These are phyloP conservation scores for Moesziomyces sp. DNA, from an alignment of 1,284 basidiomycete genomes.

Conservation along the genomic window DNA sequence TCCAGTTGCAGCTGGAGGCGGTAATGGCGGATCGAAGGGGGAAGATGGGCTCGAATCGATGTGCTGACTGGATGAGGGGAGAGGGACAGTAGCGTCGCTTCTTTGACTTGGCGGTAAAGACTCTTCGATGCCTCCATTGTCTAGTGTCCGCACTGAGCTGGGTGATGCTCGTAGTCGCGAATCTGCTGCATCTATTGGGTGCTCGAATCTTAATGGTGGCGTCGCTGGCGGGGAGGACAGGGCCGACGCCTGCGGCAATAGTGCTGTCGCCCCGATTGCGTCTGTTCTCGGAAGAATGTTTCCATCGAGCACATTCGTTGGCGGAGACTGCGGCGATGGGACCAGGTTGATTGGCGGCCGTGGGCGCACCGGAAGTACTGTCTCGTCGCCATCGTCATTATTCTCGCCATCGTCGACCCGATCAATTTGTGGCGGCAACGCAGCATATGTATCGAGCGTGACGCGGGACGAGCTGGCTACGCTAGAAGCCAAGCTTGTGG, in stretches of 20 bases:
- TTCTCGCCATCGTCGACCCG: neutral
- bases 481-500: slow-evolving; percentile 8
- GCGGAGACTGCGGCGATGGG: neutral
- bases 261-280: too few species aligned
- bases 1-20: neutral
- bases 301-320: neutral
- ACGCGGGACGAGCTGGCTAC: neutral
- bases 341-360: neutral
- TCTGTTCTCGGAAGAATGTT: neutral
- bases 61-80: neutral
- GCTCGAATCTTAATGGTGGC: neutral
- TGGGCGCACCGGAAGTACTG: neutral
- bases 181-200: neutral
- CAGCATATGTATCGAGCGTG: neutral
- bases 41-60: neutral
- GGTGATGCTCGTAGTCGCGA: neutral
- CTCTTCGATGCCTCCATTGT: neutral
- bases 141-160: neutral
- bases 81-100: neutral
- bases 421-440: neutral
- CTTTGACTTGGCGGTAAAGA: neutral
- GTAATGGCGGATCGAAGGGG: neutral
- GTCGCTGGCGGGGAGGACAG: neutral
- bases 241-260: neutral
- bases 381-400: slow-evolving; percentile 1